phyloP scores from a whole-genome alignment of 2,329 filamentous ascomycete genomes.

The Huntiella savannae region DNA sequence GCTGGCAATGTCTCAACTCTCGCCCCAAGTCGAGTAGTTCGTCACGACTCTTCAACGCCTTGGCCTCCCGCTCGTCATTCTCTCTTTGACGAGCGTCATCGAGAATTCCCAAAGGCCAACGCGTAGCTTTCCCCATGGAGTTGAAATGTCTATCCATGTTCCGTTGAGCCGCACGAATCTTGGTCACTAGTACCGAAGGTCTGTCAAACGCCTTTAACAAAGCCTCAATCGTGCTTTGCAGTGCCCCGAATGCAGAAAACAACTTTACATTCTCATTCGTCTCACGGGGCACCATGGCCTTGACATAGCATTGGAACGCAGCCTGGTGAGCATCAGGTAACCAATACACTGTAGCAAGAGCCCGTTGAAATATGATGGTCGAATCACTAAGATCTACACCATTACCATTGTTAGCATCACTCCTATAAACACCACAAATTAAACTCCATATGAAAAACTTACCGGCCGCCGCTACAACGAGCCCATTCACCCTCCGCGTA shows the following conservation, averaged over 20 bases:
- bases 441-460: neutral
- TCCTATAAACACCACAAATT: neutral
- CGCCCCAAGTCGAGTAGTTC: slow-evolving; percentile 58
- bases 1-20: slow-evolving; percentile 80
- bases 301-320: slow-evolving; percentile 55
- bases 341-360: slow-evolving; percentile 39
- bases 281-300: slow-evolving; percentile 44
- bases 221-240: slow-evolving; percentile 69
- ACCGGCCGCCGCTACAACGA: slow-evolving; percentile 21
- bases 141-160: slow-evolving; percentile 60
- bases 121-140: slow-evolving; percentile 52
- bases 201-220: slow-evolving; percentile 62
- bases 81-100: slow-evolving; percentile 74
- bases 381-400: slow-evolving; percentile 48
- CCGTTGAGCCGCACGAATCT: slow-evolving; percentile 56
- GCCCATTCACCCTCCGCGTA: slow-evolving; percentile 56
- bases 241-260: slow-evolving; percentile 56
- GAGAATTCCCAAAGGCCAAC: slow-evolving; percentile 64
- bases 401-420: neutral
- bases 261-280: slow-evolving; percentile 55
- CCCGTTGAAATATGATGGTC: slow-evolving; percentile 32
- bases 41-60: slow-evolving; percentile 46
- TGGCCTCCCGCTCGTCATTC: slow-evolving; percentile 68
- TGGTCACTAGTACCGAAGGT: slow-evolving; percentile 57
- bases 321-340: slow-evolving; percentile 48